These are phyloP conservation scores for Albophoma yamanashiensis DNA, from an alignment of 2,329 filamentous ascomycete genomes.

Conservation along the genomic window DNA sequence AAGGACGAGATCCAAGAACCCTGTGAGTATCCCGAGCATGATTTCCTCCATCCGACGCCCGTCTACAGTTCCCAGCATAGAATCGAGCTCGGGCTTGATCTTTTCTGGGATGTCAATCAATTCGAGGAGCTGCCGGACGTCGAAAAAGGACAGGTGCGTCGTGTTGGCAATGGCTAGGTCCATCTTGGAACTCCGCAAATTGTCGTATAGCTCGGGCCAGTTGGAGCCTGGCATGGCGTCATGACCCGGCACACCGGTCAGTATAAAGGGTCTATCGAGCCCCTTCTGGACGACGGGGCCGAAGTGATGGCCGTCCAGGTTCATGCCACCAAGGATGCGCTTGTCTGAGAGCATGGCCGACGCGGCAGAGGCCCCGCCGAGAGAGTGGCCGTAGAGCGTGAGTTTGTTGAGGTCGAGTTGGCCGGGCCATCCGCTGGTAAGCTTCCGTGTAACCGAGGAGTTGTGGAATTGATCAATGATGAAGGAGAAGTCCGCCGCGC, in stretches of 20 bases:
- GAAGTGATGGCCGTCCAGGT: constrained; percentile 24
- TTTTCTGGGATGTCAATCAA: background rate
- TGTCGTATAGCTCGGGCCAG: constrained; percentile 7
- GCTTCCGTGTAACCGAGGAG: background rate
- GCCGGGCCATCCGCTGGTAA: constrained; percentile 1
- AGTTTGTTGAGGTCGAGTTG: constrained; percentile 6
- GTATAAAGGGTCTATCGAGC: constrained; percentile 10
- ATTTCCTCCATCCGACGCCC: background rate
- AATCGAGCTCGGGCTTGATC: background rate
- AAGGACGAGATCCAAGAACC: background rate
- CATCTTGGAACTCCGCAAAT: constrained; percentile 3
- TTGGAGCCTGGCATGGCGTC: constrained; percentile 8
- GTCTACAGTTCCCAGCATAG: background rate
- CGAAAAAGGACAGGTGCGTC: constrained; percentile 10
- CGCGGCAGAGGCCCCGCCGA: constrained; percentile 22
- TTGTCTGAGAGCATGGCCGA: constrained; percentile 15
- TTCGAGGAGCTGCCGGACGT: constrained; percentile 4
- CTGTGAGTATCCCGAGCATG: background rate
- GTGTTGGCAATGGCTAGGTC: constrained; percentile 8
- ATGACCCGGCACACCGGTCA: constrained; percentile 8
- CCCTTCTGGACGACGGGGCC: constrained; percentile 9
- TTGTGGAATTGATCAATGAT: constrained; percentile 19
- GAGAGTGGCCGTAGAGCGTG: constrained; percentile 22
- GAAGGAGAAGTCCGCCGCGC: constrained; percentile 21
- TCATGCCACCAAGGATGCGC: constrained; percentile 21